A percentile compares a stretch with the other conserved stretches of the same genome.
phyloP scores from a whole-genome alignment of 129 eudicot species.

The Gnaphalium uliginosum region DNA sequence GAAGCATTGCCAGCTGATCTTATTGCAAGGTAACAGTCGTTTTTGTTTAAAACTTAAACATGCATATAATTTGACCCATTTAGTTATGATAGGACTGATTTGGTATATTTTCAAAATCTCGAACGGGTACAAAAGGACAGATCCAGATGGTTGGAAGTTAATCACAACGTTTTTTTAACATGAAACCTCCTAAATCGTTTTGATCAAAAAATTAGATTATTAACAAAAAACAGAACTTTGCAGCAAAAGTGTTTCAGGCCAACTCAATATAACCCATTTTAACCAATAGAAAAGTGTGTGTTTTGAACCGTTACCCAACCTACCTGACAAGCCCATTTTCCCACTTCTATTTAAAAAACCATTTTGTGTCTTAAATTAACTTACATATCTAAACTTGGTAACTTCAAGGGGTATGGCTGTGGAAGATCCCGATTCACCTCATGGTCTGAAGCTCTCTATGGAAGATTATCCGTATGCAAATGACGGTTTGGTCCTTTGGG shows the following conservation, averaged over 20 bases:
- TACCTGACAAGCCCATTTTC: not conserved
- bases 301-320: not conserved
- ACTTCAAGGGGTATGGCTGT: constrained; percentile 69
- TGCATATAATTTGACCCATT: not conserved
- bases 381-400: not conserved
- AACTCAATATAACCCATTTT: not conserved
- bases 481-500: constrained; percentile 82
- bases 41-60: not conserved
- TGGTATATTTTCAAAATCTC: not conserved
- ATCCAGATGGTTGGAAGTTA: too few species aligned
- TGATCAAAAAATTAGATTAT: too few species aligned
- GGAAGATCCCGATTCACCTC: constrained; percentile 75
- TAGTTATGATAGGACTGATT: not conserved
- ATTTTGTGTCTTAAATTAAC: not conserved
- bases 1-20: constrained; percentile 71
- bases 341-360: not conserved
- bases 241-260: not conserved
- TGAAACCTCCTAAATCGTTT: too few species aligned
- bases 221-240: not conserved
- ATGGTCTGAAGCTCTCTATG: constrained; percentile 66
- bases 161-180: too few species aligned
- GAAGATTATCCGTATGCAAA: constrained; percentile 88
- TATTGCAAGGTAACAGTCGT: constrained; percentile 45
- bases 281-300: not conserved
- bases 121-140: not conserved